Percentiles rank a stretch among this genome's conserved stretches.
phyloP scores from a whole-genome alignment of 2,329 filamentous ascomycete species.

The Rachicladosporium sp. region DNA sequence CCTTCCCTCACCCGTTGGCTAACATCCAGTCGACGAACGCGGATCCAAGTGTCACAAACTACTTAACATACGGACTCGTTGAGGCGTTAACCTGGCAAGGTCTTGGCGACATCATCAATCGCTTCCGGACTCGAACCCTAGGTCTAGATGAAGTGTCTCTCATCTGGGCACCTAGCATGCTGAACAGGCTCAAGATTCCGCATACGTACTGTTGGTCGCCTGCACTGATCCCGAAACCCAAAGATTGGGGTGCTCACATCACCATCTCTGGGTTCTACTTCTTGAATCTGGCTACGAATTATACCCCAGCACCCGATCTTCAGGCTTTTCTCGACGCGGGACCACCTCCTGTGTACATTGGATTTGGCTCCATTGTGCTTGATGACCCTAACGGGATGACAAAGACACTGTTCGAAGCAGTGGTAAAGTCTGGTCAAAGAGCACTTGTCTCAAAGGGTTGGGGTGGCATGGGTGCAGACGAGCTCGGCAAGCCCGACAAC shows the following conservation, averaged over 20 bases:
- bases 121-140: conserved; percentile 57
- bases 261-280: conserved; percentile 65
- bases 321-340: conserved; percentile 52
- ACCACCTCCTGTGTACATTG: conserved; percentile 63
- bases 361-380: conserved; percentile 69
- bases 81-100: conserved; percentile 58
- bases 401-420: conserved; percentile 55
- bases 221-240: conserved; percentile 13
- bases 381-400: conserved; percentile 61
- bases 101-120: conserved; percentile 64
- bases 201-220: conserved; percentile 52
- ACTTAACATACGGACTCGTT: conserved; percentile 67
- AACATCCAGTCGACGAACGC: conserved; percentile 63
- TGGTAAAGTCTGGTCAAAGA: conserved; percentile 37
- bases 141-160: conserved; percentile 62
- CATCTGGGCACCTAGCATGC: conserved; percentile 62
- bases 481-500: conserved; percentile 20
- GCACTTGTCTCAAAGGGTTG: conserved; percentile 42
- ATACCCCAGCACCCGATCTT: conserved; percentile 51
- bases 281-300: conserved; percentile 45
- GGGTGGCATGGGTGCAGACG: conserved; percentile 29
- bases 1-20: conserved; percentile 66
- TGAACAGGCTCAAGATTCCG: conserved; percentile 61
- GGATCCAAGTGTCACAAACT: conserved; percentile 62
- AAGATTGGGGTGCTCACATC: conserved; percentile 42